These are phyloP conservation scores for Hippophae tibetana DNA, from an alignment of 306 rosid genomes.

Conservation along the genomic window DNA sequence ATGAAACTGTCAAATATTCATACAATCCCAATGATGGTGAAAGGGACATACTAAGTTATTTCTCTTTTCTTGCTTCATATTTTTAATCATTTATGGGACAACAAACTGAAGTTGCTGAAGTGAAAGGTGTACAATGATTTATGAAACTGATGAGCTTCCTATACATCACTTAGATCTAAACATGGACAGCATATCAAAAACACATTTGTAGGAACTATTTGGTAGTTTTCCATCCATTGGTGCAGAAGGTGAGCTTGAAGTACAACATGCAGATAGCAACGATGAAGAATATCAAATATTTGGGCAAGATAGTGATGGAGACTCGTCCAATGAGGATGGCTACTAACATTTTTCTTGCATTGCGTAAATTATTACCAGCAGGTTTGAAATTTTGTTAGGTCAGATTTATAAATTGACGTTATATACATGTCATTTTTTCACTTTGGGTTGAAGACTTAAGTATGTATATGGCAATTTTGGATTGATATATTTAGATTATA, in stretches of 20 bases:
- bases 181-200: slow-evolving; percentile 51
- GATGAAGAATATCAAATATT: slow-evolving; percentile 17
- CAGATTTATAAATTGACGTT: no score
- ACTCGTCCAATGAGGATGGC: slow-evolving; percentile 11
- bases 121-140: slow-evolving; percentile 4
- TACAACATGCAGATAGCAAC: slow-evolving; percentile 1
- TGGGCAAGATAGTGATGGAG: slow-evolving; percentile 11
- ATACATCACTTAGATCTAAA: slow-evolving; percentile 39
- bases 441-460: no score
- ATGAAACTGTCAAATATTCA: no score
- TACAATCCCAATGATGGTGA: no score
- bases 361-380: no score
- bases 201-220: slow-evolving; percentile 72
- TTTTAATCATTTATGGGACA: no score
- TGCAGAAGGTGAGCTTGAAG: slow-evolving; percentile 21
- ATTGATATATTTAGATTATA: no score
- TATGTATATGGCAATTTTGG: no score
- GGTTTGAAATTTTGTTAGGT: no score
- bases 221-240: slow-evolving; percentile 58
- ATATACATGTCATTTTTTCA: no score
- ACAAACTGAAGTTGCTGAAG: background rate
- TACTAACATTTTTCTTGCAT: background rate
- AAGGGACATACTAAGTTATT: no score
- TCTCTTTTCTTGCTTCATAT: no score
- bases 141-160: slow-evolving; percentile 30